phyloP scores from a whole-genome alignment of 108 stramenopile genomes.

The Cyclostephanos invisitatus region DNA sequence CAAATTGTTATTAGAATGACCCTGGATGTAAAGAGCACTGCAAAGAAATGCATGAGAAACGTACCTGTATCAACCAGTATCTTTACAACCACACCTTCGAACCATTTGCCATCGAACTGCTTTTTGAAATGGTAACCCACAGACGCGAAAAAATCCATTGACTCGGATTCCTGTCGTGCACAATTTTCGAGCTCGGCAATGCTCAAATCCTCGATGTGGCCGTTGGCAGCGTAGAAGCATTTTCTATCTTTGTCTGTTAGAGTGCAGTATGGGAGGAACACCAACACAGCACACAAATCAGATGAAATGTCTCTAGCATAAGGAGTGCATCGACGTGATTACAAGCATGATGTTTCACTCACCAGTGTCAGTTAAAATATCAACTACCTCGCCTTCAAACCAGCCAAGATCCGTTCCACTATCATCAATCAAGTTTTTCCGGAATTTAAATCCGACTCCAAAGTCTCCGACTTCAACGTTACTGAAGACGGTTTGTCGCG shows the following conservation, averaged over 20 bases:
- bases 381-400: slow-evolving; percentile 28
- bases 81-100: slow-evolving; percentile 27
- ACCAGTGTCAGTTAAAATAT: slow-evolving; percentile 17
- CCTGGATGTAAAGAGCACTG: background rate
- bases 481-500: background rate
- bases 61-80: slow-evolving; percentile 11
- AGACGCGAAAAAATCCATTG: background rate
- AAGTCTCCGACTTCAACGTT: background rate
- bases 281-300: background rate
- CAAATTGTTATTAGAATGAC: background rate
- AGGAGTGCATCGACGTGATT: background rate
- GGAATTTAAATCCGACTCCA: slow-evolving; percentile 29
- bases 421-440: slow-evolving; percentile 10
- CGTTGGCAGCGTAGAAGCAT: slow-evolving; percentile 14
- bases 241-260: slow-evolving; percentile 17
- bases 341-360: slow-evolving; percentile 2
- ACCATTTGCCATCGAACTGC: slow-evolving; percentile 29
- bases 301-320: background rate
- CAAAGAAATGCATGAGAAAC: slow-evolving; percentile 1
- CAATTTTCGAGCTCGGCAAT: slow-evolving; percentile 6
- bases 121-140: slow-evolving; percentile 25
- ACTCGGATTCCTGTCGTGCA: slow-evolving; percentile 7
- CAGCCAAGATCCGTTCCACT: slow-evolving; percentile 12
- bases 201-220: slow-evolving; percentile 25
- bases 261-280: background rate